Percentiles rank a stretch among this genome's conserved stretches.
Evolutionary conservation across 257 asterid genomes (phyloP).

Genomic region (Solanum tacnaense): DNA sequence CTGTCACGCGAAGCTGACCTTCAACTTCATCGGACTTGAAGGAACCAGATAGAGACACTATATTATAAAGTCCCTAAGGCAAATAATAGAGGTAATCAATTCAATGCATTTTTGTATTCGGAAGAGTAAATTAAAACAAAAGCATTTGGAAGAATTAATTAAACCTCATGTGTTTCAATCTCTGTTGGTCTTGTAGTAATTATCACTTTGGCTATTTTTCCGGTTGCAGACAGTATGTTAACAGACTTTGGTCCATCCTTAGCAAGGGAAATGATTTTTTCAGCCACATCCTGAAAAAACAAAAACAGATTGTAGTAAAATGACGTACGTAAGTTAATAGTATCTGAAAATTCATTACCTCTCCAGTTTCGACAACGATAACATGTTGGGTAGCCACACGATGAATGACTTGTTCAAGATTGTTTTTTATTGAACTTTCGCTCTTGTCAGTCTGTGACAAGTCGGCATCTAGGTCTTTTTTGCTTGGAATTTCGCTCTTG

Average conservation of each 20-base stretch:
- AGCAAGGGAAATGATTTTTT: not conserved
- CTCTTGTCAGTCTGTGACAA: too few relatives aligned
- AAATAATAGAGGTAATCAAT: not conserved
- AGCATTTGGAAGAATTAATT: not conserved
- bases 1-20: slow-evolving; percentile 1
- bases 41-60: slow-evolving; percentile 11
- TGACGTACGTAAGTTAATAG: too few relatives aligned
- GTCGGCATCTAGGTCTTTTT: too few relatives aligned
- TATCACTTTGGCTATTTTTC: not conserved
- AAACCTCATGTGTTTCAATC: not conserved
- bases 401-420: not conserved
- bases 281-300: not conserved
- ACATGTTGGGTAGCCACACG: not conserved
- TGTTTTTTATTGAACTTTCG: too few relatives aligned
- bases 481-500: slow-evolving; percentile 6
- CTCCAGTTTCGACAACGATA: not conserved
- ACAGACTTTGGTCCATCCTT: not conserved
- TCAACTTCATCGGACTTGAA: not conserved
- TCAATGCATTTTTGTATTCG: not conserved
- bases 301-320: too few relatives aligned
- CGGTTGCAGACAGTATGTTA: not conserved
- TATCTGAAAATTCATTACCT: not conserved
- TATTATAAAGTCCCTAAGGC: slow-evolving; percentile 13
- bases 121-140: too few relatives aligned
- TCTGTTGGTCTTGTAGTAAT: not conserved